These are phyloP conservation scores for Ceratobasidium sp. DNA, from an alignment of 1,284 basidiomycete species.

Conservation along the genomic window DNA sequence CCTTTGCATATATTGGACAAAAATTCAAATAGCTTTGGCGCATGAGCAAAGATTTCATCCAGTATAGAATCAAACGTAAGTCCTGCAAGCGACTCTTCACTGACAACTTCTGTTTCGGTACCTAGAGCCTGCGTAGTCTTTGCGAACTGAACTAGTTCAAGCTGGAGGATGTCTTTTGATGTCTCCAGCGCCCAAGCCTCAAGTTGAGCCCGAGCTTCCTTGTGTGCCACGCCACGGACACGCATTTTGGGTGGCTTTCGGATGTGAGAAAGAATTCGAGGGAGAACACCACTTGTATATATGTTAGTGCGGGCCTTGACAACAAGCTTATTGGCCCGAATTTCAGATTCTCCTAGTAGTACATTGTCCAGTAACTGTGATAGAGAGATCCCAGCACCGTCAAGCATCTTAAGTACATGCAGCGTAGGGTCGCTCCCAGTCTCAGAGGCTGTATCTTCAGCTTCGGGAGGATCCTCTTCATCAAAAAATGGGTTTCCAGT, in stretches of 20 bases:
- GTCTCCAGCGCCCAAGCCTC: conserved; percentile 1
- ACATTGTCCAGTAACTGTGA: background rate
- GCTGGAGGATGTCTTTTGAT: background rate
- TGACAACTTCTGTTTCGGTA: conserved; percentile 1
- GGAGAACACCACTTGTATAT: background rate
- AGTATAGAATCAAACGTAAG: background rate
- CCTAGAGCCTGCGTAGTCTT: background rate
- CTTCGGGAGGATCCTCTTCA: background rate
- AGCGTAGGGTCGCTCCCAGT: background rate
- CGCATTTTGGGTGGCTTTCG: background rate
- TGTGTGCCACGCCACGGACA: background rate
- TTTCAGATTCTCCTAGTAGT: background rate
- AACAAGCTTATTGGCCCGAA: background rate
- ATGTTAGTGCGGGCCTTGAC: background rate
- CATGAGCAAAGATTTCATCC: background rate
- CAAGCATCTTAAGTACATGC: background rate
- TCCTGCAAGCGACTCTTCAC: background rate
- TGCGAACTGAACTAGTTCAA: background rate
- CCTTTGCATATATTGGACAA: background rate
- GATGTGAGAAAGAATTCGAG: background rate
- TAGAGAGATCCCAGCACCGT: background rate
- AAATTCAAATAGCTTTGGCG: background rate
- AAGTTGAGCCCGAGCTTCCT: background rate
- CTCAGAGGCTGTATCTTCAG: background rate
- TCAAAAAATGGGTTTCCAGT: background rate